Conservation (phyloP, 1,284 basidiomycete genomes). For the Flammula alnicola region DNA sequence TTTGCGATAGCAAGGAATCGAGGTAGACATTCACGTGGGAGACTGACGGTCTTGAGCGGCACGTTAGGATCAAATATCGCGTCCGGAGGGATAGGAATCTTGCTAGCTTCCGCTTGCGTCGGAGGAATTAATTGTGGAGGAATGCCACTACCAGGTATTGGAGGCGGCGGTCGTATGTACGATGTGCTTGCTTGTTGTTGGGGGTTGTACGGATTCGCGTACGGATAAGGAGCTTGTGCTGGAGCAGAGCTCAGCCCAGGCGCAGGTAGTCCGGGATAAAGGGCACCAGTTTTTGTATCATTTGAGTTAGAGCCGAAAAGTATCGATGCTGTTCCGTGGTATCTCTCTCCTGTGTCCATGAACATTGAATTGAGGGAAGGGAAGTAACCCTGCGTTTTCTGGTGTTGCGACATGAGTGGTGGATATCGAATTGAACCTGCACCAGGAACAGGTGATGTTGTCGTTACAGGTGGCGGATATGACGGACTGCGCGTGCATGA, state of each 20-base stretch:
- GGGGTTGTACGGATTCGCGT: constrained; percentile 22
- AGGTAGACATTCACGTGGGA: constrained; percentile 72
- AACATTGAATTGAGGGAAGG: constrained; percentile 50
- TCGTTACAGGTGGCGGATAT: constrained; percentile 57
- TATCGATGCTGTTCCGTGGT: constrained; percentile 21
- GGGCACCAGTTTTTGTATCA: constrained; percentile 7
- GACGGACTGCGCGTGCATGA: constrained; percentile 15
- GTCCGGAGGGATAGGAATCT: constrained; percentile 24
- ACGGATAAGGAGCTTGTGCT: constrained; percentile 13
- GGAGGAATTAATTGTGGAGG: constrained; percentile 30
- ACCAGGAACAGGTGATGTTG: constrained; percentile 60
- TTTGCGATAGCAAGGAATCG: constrained; percentile 72
- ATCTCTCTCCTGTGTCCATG: constrained; percentile 26
- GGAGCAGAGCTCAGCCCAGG: constrained; percentile 12
- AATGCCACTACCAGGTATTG: constrained; percentile 28
- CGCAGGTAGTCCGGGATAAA: constrained; percentile 10
- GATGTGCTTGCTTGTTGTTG: constrained; percentile 15
- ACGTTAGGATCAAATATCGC: constrained; percentile 24
- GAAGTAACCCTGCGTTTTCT: constrained; percentile 68
- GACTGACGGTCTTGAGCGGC: constrained; percentile 60
- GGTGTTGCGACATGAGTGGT: constrained; percentile 70
- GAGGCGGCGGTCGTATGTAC: constrained; percentile 35
- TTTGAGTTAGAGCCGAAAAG: constrained; percentile 22
- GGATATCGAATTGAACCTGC: constrained; percentile 56
- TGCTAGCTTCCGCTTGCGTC: constrained; percentile 28